A percentile compares a stretch with the other conserved stretches of the same genome.
Evolutionary conservation across 345 rosid genomes (phyloP).

Genomic region (Streptanthus diversifolius): DNA sequence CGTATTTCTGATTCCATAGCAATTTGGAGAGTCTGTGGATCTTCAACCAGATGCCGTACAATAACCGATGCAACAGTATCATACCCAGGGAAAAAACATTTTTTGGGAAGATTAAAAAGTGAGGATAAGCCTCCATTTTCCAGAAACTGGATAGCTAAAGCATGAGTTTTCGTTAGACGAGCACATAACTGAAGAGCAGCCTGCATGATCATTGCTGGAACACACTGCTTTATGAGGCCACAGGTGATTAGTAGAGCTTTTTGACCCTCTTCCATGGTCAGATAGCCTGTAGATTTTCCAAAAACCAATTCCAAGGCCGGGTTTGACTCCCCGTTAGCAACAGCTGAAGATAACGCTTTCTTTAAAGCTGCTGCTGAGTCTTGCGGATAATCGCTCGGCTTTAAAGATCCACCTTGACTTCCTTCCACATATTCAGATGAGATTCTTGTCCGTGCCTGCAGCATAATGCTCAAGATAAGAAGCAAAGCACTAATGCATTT

Average conservation of each 20-base stretch:
- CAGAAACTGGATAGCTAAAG: slow-evolving; percentile 76
- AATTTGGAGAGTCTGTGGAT: slow-evolving; percentile 91
- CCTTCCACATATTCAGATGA: slow-evolving; percentile 50
- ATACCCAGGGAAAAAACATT: slow-evolving; percentile 87
- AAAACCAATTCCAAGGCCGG: slow-evolving; percentile 52
- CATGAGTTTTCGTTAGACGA: slow-evolving; percentile 79
- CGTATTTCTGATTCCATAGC: slow-evolving; percentile 97
- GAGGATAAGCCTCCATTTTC: slow-evolving; percentile 77
- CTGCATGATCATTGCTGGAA: slow-evolving; percentile 89
- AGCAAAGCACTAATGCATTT: slow-evolving; percentile 84
- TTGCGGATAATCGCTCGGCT: slow-evolving; percentile 38
- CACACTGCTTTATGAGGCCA: slow-evolving; percentile 74
- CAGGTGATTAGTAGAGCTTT: slow-evolving; percentile 62
- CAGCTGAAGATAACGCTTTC: slow-evolving; percentile 45
- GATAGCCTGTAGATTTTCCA: slow-evolving; percentile 79
- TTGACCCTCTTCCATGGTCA: slow-evolving; percentile 70
- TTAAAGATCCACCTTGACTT: slow-evolving; percentile 45
- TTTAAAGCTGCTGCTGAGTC: slow-evolving; percentile 36
- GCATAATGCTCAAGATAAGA: slow-evolving; percentile 78
- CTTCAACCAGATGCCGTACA: slow-evolving; percentile 89
- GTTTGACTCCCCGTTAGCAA: slow-evolving; percentile 44
- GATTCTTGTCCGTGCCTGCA: slow-evolving; percentile 62
- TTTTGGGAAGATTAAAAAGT: slow-evolving; percentile 76
- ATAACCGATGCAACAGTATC: slow-evolving; percentile 86
- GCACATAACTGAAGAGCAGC: slow-evolving; percentile 95